These are phyloP conservation scores for Microbotryomycetes sp. DNA, from an alignment of 1,284 basidiomycete species.

Conservation along the genomic window DNA sequence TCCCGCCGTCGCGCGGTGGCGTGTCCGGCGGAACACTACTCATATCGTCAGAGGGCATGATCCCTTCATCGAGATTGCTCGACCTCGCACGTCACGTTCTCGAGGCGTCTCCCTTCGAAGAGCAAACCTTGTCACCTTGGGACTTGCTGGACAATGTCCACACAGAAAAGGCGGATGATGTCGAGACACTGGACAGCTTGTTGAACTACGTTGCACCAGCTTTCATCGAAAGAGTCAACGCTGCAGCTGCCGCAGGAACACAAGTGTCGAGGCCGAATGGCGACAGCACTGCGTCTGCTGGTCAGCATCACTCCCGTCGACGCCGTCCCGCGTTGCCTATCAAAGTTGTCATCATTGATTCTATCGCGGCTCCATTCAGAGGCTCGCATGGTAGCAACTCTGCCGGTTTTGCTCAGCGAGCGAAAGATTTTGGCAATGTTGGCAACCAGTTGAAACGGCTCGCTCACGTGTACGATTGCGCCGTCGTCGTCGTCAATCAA, in stretches of 20 bases:
- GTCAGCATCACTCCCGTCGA: neutral
- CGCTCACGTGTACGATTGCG: constrained; percentile 38
- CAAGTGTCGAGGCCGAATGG: neutral
- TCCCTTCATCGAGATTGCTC: constrained; percentile 23
- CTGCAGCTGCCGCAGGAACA: neutral
- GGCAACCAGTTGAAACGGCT: constrained; percentile 26
- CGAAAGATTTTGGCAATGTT: constrained; percentile 20
- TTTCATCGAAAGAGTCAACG: constrained; percentile 21
- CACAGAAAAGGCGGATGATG: constrained; percentile 25
- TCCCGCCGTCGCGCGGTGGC: constrained; percentile 9
- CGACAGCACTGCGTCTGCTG: neutral
- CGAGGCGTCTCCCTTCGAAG: neutral
- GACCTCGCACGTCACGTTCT: constrained; percentile 11
- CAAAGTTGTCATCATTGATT: constrained; percentile 29
- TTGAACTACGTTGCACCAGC: constrained; percentile 22
- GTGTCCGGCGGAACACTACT: constrained; percentile 21
- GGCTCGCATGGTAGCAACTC: constrained; percentile 9
- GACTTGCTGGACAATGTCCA: constrained; percentile 33
- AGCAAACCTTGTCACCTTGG: constrained; percentile 1
- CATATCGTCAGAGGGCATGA: constrained; percentile 29
- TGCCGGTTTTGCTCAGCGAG: constrained; percentile 17
- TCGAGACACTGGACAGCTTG: constrained; percentile 23
- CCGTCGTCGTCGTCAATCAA: constrained; percentile 77
- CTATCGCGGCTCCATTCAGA: constrained; percentile 26
- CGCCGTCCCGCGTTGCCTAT: constrained; percentile 16